Conservation (phyloP, 2,329 filamentous ascomycete species). For the Botrytis hyacinthi region DNA sequence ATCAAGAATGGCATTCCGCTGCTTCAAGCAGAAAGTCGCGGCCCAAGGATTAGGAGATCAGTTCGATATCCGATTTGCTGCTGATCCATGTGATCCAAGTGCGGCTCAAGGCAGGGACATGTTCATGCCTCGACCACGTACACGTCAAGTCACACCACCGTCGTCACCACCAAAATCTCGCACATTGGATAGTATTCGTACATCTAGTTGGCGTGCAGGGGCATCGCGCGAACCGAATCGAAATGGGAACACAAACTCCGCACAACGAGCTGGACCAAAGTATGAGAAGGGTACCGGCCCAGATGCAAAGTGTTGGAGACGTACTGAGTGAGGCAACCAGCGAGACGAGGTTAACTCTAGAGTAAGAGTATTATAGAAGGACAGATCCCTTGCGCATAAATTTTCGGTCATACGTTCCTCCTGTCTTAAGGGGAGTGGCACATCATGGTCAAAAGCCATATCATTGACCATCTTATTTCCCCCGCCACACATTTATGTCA, state of each 20-base stretch:
- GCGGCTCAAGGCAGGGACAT: constrained; percentile 3
- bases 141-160: not conserved
- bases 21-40: constrained; percentile 12
- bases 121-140: not conserved
- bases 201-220: not conserved
- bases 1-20: constrained; percentile 18
- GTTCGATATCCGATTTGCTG: constrained; percentile 18
- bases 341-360: not conserved
- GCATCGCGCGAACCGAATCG: fast-evolving
- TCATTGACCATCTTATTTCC: not conserved
- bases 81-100: constrained; percentile 23
- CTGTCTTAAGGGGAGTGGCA: not conserved
- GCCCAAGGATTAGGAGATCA: not conserved
- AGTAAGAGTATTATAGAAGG: not conserved
- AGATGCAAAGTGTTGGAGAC: not conserved
- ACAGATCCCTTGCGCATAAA: not conserved
- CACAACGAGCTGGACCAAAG: not conserved
- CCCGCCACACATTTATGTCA: not conserved
- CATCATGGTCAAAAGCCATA: not conserved
- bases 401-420: not conserved
- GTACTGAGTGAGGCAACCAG: not conserved
- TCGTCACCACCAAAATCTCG: not conserved
- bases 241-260: not conserved
- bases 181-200: not conserved
- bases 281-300: constrained; percentile 7